A percentile compares a stretch with the other conserved stretches of the same genome.
Evolutionary conservation across 345 rosid genomes (phyloP).

Genomic region (Linum lewisii): DNA sequence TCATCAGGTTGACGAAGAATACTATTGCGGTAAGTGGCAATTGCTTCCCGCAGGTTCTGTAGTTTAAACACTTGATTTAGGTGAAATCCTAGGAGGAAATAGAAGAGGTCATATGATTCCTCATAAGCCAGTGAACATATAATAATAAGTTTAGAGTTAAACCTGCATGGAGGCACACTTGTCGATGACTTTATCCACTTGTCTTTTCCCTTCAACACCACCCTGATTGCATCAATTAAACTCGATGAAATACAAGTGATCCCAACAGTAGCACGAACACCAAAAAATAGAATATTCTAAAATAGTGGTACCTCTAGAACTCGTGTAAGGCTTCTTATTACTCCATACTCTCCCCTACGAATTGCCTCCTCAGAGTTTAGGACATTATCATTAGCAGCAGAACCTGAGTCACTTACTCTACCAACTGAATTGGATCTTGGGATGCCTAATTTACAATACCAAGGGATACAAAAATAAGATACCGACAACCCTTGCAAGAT

Average conservation of each 20-base stretch:
- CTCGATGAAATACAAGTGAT: constrained; percentile 14
- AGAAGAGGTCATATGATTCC: constrained; percentile 8
- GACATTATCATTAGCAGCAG: constrained; percentile 45
- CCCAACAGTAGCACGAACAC: constrained; percentile 8
- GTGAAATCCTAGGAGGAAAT: constrained; percentile 10
- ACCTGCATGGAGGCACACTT: constrained; percentile 99
- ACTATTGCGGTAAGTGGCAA: constrained; percentile 78
- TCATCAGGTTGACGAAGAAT: constrained; percentile 94
- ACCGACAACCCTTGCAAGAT: not conserved
- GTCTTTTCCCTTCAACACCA: constrained; percentile 96
- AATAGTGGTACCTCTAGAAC: constrained; percentile 68
- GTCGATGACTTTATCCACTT: constrained; percentile 96
- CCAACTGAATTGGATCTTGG: constrained; percentile 80
- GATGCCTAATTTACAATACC: constrained; percentile 39
- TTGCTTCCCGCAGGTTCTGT: constrained; percentile 96
- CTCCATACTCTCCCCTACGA: constrained; percentile 88
- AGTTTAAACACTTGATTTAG: constrained; percentile 16
- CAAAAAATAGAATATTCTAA: constrained; percentile 1
- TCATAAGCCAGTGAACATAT: constrained; percentile 4
- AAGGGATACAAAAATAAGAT: constrained; percentile 8
- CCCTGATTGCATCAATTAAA: constrained; percentile 43
- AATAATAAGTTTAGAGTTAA: constrained; percentile 14
- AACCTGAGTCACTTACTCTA: constrained; percentile 56
- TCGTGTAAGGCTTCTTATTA: constrained; percentile 86
- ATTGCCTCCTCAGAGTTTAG: constrained; percentile 89